Base-by-base conservation (phyloP, 139 green algal species). In the Micractinium conductrix region DNA sequence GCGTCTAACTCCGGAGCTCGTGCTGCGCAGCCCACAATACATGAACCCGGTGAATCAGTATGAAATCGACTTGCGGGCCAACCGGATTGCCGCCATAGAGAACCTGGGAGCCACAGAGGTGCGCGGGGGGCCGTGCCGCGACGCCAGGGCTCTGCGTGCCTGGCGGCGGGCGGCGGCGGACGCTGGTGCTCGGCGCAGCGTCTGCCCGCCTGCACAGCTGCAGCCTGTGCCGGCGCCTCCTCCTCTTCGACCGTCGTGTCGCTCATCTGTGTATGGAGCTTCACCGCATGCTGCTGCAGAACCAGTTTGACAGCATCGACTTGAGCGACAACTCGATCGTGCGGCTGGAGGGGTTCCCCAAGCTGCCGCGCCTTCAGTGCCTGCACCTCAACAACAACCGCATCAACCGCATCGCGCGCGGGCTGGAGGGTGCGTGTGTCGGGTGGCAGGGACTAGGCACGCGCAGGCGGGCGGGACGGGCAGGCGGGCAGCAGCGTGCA, bases 291-390 rank as follows among this genome's bases (percentile, higher is more conserved):
- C 40, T 74, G 40, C 60, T 79, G 48, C 93, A 98, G 96, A 97
- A 99, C 89, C 96, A 99, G 78, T 99, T 99, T 84, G 97, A 99
- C 86, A 95, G 90, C 83, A 98, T 99, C 74, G 97, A 99, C 88
- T 83, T 99, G 19, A 96, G 93, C 12, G 96, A 99, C 88, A 99
- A 99, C 85, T 95, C 95, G 6, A 97, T 99, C 43, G 92, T 97
- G 38, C 93, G 93, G 45, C 89, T 99, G 78, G 97, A 99, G 67
- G 96, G 95, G 63, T 99, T 99, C 78, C 95, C 97, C 2, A 89
- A 93, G 76, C 93, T 99, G 62, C 91, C 74, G 5, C 84, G 96
- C 24, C 83, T 99, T 30, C 94, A 93, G 70, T 86, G 96, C 81
- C 87, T 98, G 35, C 85, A 98, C 43, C 87, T 94, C 35, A 98